A percentile compares a stretch with the other conserved stretches of the same genome.
These are phyloP conservation scores for Albatrellus ellisii DNA, from an alignment of 768 basidiomycete genomes.

Conservation along the genomic window DNA sequence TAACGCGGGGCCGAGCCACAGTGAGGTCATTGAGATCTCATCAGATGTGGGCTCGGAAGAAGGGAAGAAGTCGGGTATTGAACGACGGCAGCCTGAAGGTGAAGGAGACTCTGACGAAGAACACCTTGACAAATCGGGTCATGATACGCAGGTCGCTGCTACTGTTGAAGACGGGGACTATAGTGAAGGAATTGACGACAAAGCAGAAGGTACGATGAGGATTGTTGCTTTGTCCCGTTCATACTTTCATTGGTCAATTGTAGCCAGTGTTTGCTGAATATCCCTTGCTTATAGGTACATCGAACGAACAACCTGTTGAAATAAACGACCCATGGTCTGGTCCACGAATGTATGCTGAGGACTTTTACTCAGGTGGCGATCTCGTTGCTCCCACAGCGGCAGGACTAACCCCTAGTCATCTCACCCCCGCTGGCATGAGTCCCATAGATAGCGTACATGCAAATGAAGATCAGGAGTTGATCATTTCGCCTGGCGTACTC, in stretches of 20 bases:
- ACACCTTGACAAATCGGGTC: too few species aligned
- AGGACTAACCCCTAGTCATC: slow-evolving; percentile 10
- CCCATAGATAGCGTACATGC: not conserved
- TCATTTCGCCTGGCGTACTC: not conserved
- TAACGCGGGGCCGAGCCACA: slow-evolving; percentile 12
- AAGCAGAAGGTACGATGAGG: too few species aligned
- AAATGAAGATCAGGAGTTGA: not conserved
- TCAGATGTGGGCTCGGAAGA: slow-evolving; percentile 24
- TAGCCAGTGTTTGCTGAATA: too few species aligned
- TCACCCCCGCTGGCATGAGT: slow-evolving; percentile 7
- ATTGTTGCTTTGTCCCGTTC: too few species aligned
- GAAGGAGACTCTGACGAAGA: too few species aligned
- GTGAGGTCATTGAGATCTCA: not conserved
- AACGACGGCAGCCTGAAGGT: too few species aligned
- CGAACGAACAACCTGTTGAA: slow-evolving; percentile 16
- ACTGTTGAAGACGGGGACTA: too few species aligned
- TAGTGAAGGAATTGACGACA: too few species aligned
- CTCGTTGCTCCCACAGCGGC: slow-evolving; percentile 2
- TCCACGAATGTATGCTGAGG: slow-evolving; percentile 27
- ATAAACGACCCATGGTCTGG: slow-evolving; percentile 29
- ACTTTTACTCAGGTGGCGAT: slow-evolving; percentile 34
- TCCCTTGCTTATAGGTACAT: too few species aligned
- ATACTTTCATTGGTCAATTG: too few species aligned
- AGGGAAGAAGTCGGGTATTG: slow-evolving; percentile 27
- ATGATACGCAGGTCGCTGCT: too few species aligned